Base-by-base conservation (phyloP, 177 flowering plant species). In the Telopea speciosissima region DNA sequence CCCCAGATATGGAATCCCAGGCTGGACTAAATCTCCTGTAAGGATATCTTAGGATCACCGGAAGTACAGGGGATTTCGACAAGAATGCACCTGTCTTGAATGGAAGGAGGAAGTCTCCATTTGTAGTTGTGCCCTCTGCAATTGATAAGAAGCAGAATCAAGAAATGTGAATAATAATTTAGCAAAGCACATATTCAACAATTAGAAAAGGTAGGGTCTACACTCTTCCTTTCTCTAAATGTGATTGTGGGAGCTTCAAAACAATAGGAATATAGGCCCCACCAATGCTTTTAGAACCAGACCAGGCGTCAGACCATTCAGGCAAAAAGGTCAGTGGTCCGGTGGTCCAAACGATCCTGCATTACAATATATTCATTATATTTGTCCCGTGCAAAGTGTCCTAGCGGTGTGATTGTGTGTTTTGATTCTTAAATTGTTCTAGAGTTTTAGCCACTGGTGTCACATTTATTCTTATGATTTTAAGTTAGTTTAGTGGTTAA, bases 1-100 rank as follows among this genome's bases (percentile, higher is more conserved):
- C 99, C 85, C 99, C 98, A 58, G 97, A 85, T 73, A 96, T 93
- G 74, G 92, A 78, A 63, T 96, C 99, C 99, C 99, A 96, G 49
- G 99, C 98, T 72, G 90, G 96, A 83, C 98, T 93, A 79, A 96
- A 91, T 82, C 98, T 87, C 79, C 72, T 77, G 75, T 87, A 93
- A 63, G 97, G 96, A 81, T 96, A 96, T 80, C 90, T 83, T 72
- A 96, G 75, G 73, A 93, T 88, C 60, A 93, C 96, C 11, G 99
- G 99, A 70, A 83, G 86, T 44, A 93, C 97, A 8, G 99, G 99
- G 65, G 80, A 83, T 73, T 82, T 83, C n/a, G 98, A 75, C 25
- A 95, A 73, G 79, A 95, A 95, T 24, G 96, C 97, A 71, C 98
- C 98, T 19, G 96, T 89, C 79, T 91, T 95, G 79, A 91, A 95